phyloP scores from a whole-genome alignment of 2,329 filamentous ascomycete genomes.

The Peltaster fructicola region DNA sequence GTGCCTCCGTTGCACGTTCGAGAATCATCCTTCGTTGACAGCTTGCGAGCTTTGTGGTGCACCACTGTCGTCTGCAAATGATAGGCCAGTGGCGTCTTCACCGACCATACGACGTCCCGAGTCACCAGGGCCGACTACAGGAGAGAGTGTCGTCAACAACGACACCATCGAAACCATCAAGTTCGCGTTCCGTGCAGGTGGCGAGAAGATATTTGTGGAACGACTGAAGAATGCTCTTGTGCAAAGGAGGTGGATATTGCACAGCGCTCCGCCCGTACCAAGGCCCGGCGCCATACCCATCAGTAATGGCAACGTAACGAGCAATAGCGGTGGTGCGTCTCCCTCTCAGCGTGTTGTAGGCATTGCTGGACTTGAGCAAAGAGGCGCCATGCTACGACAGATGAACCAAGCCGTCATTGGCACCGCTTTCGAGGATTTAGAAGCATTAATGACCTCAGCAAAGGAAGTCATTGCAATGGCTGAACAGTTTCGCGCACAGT shows the following conservation, averaged over 20 bases:
- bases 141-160: slow-evolving; percentile 26
- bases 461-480: slow-evolving; percentile 91
- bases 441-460: slow-evolving; percentile 91
- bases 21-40: slow-evolving; percentile 72
- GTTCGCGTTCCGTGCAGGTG: slow-evolving; percentile 75
- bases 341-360: slow-evolving; percentile 48
- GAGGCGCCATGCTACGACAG: slow-evolving; percentile 66
- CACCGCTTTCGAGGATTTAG: slow-evolving; percentile 85
- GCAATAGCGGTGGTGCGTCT: slow-evolving; percentile 7
- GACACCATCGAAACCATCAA: slow-evolving; percentile 65
- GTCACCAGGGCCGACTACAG: slow-evolving; percentile 54
- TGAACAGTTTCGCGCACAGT: slow-evolving; percentile 63
- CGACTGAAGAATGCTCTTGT: slow-evolving; percentile 72
- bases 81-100: too few species aligned
- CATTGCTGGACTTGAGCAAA: slow-evolving; percentile 80
- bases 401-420: slow-evolving; percentile 91
- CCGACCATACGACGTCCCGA: slow-evolving; percentile 37
- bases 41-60: slow-evolving; percentile 86
- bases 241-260: slow-evolving; percentile 88
- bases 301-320: slow-evolving; percentile 11
- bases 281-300: slow-evolving; percentile 29
- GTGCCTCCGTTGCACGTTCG: slow-evolving; percentile 83
- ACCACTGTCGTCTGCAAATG: slow-evolving; percentile 39
- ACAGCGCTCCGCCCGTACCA: slow-evolving; percentile 75
- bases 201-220: slow-evolving; percentile 80